Conservation (phyloP, 257 asterid species). For the Capsicum chinense region DNA sequence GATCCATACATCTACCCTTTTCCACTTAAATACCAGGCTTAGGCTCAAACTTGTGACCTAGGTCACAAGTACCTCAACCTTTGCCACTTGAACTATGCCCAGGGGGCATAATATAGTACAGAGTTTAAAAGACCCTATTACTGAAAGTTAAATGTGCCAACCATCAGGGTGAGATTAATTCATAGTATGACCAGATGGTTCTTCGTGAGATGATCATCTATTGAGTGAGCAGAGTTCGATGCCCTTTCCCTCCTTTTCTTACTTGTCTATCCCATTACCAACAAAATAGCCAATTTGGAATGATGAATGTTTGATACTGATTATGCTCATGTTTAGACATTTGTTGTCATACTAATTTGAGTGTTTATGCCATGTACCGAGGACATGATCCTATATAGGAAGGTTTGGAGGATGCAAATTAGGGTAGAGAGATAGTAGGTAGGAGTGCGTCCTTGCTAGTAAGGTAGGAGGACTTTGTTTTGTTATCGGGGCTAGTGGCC, state of each 20-base stretch:
- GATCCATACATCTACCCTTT: background rate
- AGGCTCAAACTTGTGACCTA: background rate
- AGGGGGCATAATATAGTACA: background rate
- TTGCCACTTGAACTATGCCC: background rate
- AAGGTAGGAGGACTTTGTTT: no score
- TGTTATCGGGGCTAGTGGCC: no score
- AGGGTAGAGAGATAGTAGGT: no score
- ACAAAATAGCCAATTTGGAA: background rate
- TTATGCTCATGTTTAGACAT: background rate
- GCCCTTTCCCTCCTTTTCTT: background rate
- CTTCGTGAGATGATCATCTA: background rate
- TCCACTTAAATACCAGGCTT: background rate
- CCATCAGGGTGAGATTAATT: background rate
- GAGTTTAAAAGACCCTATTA: slow-evolving; percentile 11
- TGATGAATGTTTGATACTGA: background rate
- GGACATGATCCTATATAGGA: no score
- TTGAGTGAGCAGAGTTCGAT: background rate
- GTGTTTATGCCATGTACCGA: no score
- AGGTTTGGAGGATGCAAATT: no score
- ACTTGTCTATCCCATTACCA: background rate
- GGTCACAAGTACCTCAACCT: background rate
- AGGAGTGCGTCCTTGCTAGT: no score
- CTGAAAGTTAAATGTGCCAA: background rate
- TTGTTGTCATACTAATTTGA: background rate
- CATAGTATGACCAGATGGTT: slow-evolving; percentile 17